Evolutionary conservation across 2,329 filamentous ascomycete genomes (phyloP), one percentile per base, ranked within the genome.

Genomic region (Gyromitra esculenta): DNA sequence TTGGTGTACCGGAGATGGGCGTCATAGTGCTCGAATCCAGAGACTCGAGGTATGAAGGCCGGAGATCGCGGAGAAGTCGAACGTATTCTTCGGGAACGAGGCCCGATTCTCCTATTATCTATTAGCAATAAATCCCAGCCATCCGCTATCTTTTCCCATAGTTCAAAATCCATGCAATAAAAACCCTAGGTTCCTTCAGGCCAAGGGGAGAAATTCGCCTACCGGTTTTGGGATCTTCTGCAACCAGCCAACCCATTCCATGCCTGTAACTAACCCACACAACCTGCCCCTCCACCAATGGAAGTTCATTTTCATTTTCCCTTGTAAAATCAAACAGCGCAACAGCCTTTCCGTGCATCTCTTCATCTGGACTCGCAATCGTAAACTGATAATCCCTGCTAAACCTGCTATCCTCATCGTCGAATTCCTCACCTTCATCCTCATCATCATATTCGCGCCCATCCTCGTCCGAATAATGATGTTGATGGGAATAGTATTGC

Each of bases 41-140:
- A 21, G 52, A 66, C n/a, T 73, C 75, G 8, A 73, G 45, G 25
- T 78, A 74, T 52, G 75, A 73, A 43, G 76, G 66, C 25, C 97
- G 94, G 71, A 98, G 97, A 81, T 98, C 94, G 62, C 94, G 90
- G 76, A 99, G 87, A 59, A 99, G 86, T 15, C 96, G 90, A 54
- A 99, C 96, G 82, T 98, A 99, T 83, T 96, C 94, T 84, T 99
- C 96, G 0, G 96, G 96, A 1, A 99, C 96, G 45, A 99, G 87
- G 0, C 96, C 96, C 81, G 93, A 97, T 84, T 99, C 96, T 41
- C 80, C 80, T 81, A 62, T 65, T 59, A 54, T 43, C 4, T 4
- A 43, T 77, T 60, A 77, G 75, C 43, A 59, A 60, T 41, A 62
- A 21, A 69, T 75, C 65, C 43, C n/a, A 41, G 43, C 37, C 35